Conservation (phyloP, 1,284 basidiomycete genomes). For the Marasmius oreades region DNA sequence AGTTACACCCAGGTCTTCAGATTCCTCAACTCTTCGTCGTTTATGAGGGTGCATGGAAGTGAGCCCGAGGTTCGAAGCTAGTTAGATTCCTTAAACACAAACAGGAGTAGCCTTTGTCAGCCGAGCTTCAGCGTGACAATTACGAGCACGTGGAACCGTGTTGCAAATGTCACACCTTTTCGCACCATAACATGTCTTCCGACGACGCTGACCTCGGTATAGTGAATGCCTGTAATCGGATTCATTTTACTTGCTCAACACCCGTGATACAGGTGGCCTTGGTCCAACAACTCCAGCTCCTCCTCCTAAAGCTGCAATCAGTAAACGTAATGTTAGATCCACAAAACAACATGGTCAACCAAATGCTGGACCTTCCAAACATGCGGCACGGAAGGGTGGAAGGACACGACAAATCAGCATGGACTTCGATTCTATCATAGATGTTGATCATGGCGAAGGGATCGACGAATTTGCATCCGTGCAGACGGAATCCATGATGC, state of each 20-base stretch:
- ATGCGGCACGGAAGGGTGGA: background rate
- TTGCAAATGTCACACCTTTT: background rate
- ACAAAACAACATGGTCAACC: background rate
- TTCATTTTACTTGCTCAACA: background rate
- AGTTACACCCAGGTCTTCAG: conserved; percentile 3
- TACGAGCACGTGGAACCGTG: conserved; percentile 3
- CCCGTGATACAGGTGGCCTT: background rate
- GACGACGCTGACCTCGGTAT: conserved; percentile 7
- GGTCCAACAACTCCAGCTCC: conserved; percentile 4
- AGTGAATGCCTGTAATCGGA: background rate
- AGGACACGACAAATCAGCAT: background rate
- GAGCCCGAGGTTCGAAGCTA: too few relatives aligned
- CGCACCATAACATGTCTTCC: conserved; percentile 1
- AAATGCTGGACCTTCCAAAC: background rate
- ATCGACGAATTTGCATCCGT: background rate
- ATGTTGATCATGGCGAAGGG: conserved; percentile 1
- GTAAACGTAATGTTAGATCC: background rate
- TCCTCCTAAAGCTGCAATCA: background rate
- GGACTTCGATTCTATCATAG: conserved; percentile 4
- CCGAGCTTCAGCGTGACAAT: too few relatives aligned
- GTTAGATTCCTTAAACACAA: too few relatives aligned
- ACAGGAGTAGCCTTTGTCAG: too few relatives aligned
- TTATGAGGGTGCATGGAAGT: conserved; percentile 8
- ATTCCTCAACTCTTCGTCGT: conserved; percentile 2
- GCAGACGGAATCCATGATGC: background rate